Evolutionary conservation across 2,329 filamentous ascomycete species (phyloP).

Genomic region (Microcyclospora pomicola): DNA sequence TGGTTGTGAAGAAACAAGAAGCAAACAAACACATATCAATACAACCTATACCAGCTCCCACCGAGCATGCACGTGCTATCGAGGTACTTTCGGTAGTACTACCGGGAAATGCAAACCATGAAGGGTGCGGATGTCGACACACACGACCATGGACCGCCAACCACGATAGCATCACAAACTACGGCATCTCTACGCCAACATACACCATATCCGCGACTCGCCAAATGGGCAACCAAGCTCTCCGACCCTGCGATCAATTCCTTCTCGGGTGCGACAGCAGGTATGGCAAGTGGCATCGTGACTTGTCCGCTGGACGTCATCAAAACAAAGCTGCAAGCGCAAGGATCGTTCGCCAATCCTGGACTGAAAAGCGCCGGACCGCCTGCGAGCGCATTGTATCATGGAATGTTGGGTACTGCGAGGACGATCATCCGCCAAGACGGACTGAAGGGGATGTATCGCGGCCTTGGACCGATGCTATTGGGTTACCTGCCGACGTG

Average conservation of each 20-base stretch:
- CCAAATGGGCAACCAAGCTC: conserved; percentile 30
- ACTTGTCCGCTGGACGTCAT: conserved; percentile 97
- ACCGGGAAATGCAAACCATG: conserved; percentile 17
- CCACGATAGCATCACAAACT: conserved; percentile 1
- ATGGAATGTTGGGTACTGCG: conserved; percentile 75
- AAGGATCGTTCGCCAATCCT: conserved; percentile 59
- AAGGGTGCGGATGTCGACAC: conserved; percentile 9
- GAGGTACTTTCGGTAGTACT: conserved; percentile 15
- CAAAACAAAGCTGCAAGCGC: conserved; percentile 94
- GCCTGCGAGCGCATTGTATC: conserved; percentile 51
- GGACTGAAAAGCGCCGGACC: conserved; percentile 7
- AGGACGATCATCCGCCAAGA: conserved; percentile 77
- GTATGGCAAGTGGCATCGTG: conserved; percentile 83
- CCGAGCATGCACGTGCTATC: conserved; percentile 17
- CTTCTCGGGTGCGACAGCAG: conserved; percentile 73
- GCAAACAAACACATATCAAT: no score
- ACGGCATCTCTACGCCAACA: conserved; percentile 7
- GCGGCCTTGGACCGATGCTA: conserved; percentile 86
- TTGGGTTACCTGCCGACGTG: conserved; percentile 93
- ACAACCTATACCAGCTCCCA: neutral
- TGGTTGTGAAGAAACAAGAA: no score
- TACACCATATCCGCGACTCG: conserved; percentile 22
- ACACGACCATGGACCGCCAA: conserved; percentile 17
- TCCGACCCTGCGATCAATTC: conserved; percentile 56
- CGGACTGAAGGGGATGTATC: conserved; percentile 79